Conservation (phyloP, 352 stramenopile species). For the Pythium aphanidermatum region DNA sequence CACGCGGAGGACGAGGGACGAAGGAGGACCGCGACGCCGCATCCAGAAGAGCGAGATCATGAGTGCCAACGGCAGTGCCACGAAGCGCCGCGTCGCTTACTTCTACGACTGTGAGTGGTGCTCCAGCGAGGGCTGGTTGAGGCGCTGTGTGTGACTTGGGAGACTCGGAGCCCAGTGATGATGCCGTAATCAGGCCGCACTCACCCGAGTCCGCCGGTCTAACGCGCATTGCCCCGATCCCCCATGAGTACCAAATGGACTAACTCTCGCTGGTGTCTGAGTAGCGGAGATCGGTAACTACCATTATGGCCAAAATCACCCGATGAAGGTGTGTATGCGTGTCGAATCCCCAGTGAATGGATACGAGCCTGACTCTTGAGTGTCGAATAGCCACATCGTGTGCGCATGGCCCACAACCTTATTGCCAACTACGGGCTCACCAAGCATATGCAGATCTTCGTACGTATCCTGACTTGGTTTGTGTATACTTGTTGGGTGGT, state of each 20-base stretch:
- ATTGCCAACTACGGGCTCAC: slow-evolving; percentile 99
- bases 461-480: slow-evolving; percentile 30
- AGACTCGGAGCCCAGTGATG: not conserved
- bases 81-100: slow-evolving; percentile 84
- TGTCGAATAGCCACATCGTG: slow-evolving; percentile 89
- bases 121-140: not conserved
- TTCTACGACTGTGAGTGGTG: slow-evolving; percentile 78
- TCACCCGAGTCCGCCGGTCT: not conserved
- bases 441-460: slow-evolving; percentile 98
- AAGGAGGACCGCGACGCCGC: slow-evolving; percentile 8
- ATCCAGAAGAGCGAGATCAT: not conserved
- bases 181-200: slow-evolving; percentile 11
- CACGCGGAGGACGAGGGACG: slow-evolving; percentile 4
- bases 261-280: no score
- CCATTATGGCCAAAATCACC: slow-evolving; percentile 95
- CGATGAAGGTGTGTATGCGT: slow-evolving; percentile 90
- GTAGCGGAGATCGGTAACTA: slow-evolving; percentile 97
- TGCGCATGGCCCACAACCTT: slow-evolving; percentile 99
- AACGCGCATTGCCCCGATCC: slow-evolving; percentile 2
- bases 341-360: no score
- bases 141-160: not conserved
- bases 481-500: not conserved
- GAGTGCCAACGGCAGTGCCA: slow-evolving; percentile 17
- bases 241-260: not conserved
- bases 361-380: not conserved